Percentiles rank a stretch among this genome's conserved stretches.
Conservation (phyloP, 129 eudicot species). For the Chrysanthemum makinoi region DNA sequence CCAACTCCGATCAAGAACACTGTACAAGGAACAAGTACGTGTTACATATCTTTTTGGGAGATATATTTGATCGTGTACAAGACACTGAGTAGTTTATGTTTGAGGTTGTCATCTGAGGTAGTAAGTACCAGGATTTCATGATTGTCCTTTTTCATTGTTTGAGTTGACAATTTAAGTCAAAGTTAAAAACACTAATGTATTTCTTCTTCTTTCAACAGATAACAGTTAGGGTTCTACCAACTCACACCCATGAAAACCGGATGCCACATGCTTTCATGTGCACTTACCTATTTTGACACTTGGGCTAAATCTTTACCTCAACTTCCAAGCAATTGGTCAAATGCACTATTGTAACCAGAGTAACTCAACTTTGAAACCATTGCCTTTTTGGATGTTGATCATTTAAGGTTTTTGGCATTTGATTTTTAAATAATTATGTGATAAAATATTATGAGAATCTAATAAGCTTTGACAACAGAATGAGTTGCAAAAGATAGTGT, state of each 20-base stretch:
- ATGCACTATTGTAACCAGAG: conserved; percentile 4
- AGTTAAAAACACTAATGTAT: conserved; percentile 14
- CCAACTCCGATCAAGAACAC: conserved; percentile 40
- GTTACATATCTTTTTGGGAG: conserved; percentile 36
- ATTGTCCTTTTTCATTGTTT: conserved; percentile 24
- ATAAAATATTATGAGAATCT: too few relatives aligned
- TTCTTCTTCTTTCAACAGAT: conserved; percentile 15
- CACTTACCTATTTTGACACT: conserved; percentile 29
- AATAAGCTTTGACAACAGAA: too few relatives aligned
- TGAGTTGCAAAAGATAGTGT: too few relatives aligned
- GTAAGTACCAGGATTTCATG: conserved; percentile 31
- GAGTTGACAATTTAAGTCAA: conserved; percentile 41
- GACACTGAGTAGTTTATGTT: conserved; percentile 32
- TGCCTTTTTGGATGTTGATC: neutral
- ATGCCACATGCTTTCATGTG: conserved; percentile 42
- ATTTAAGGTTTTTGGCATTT: neutral
- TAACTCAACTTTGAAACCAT: conserved; percentile 15
- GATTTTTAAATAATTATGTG: neutral
- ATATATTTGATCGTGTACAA: conserved; percentile 28
- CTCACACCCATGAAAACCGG: conserved; percentile 43
- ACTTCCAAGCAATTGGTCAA: conserved; percentile 11
- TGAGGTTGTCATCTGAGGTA: conserved; percentile 40
- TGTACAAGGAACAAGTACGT: conserved; percentile 30
- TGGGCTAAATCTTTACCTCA: conserved; percentile 17
- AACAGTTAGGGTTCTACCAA: conserved; percentile 28